Conservation (phyloP, 345 rosid genomes). For the Iberis pinnata region DNA sequence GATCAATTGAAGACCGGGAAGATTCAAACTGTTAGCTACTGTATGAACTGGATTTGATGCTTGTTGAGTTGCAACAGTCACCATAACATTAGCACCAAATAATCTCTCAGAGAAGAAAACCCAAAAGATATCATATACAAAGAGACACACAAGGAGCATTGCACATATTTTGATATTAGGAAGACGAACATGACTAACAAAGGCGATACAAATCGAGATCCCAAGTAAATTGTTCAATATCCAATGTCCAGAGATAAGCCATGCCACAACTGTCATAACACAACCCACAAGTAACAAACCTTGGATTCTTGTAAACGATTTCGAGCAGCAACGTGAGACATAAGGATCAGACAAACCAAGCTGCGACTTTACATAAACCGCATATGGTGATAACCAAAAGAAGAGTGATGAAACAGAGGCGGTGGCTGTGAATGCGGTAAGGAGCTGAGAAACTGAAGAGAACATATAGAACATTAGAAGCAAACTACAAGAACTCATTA, state of each 20-base stretch:
- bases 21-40: slow-evolving; percentile 84
- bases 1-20: slow-evolving; percentile 86
- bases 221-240: slow-evolving; percentile 84
- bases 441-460: slow-evolving; percentile 83
- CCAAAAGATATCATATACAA: slow-evolving; percentile 96
- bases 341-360: slow-evolving; percentile 76
- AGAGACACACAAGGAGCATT: slow-evolving; percentile 74
- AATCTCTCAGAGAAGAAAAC: slow-evolving; percentile 96
- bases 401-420: slow-evolving; percentile 88
- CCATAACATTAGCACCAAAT: slow-evolving; percentile 99
- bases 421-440: slow-evolving; percentile 79
- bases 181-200: slow-evolving; percentile 93
- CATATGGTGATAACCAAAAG: slow-evolving; percentile 71
- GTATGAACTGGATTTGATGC: slow-evolving; percentile 96
- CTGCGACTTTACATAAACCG: slow-evolving; percentile 47
- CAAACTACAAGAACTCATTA: slow-evolving; percentile 97
- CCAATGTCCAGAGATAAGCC: slow-evolving; percentile 98
- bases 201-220: slow-evolving; percentile 86
- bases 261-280: slow-evolving; percentile 52
- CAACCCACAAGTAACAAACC: slow-evolving; percentile 55
- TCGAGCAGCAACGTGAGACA: slow-evolving; percentile 79
- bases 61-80: slow-evolving; percentile 92
- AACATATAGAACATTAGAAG: slow-evolving; percentile 92
- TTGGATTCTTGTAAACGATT: slow-evolving; percentile 62
- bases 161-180: slow-evolving; percentile 93